A percentile compares a stretch with the other conserved stretches of the same genome.
These are phyloP conservation scores for Malassezia furfur DNA, from an alignment of 1,284 basidiomycete genomes.

Conservation along the genomic window DNA sequence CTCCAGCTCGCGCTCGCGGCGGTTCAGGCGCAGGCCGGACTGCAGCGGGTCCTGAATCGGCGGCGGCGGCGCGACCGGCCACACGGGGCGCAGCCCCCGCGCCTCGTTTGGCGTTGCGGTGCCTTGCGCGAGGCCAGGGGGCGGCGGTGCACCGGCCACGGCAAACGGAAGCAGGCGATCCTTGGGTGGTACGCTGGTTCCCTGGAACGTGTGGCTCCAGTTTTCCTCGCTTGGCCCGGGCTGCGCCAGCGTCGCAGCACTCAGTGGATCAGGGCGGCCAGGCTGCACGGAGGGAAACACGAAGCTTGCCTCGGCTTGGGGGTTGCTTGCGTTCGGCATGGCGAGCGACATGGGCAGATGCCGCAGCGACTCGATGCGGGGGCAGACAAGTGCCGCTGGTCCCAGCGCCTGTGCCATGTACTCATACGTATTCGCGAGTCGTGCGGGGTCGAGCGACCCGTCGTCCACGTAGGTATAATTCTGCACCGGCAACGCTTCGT, in stretches of 20 bases:
- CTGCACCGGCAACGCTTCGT: not conserved
- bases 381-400: conserved; percentile 18
- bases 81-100: not conserved
- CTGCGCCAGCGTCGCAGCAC: conserved; percentile 11
- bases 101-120: not conserved
- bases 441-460: conserved; percentile 28
- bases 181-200: not conserved
- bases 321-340: not conserved
- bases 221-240: conserved; percentile 5
- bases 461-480: conserved; percentile 24
- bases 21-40: conserved; percentile 29
- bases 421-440: conserved; percentile 25
- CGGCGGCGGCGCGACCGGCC: conserved; percentile 20
- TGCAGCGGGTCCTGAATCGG: conserved; percentile 24
- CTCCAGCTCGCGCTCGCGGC: conserved; percentile 32
- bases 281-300: conserved; percentile 10
- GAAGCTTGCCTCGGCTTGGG: conserved; percentile 6
- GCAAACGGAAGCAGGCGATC: conserved; percentile 8
- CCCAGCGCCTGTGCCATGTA: conserved; percentile 25
- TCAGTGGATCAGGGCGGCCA: conserved; percentile 21
- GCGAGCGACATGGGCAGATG: conserved; percentile 13
- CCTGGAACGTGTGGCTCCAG: conserved; percentile 15
- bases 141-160: not conserved
- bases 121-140: not conserved
- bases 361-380: conserved; percentile 29